Conservation (phyloP, 176 grass and related monocot genomes). For the Bromus sterilis region DNA sequence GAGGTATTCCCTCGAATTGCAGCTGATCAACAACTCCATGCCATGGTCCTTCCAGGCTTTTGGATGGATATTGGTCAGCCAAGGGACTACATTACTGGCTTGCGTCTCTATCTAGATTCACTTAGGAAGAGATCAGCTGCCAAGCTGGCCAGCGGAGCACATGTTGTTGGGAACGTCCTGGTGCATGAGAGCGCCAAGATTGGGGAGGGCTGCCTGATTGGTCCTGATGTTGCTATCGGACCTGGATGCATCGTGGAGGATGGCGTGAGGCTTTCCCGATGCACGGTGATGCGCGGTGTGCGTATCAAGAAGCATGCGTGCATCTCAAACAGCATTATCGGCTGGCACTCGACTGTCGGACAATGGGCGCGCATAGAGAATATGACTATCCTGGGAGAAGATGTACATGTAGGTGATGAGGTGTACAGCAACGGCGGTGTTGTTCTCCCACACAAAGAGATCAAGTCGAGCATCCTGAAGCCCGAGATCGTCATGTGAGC, state of each 20-base stretch:
- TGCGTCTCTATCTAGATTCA: slow-evolving; percentile 77
- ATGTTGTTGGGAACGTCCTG: slow-evolving; percentile 73
- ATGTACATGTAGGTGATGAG: slow-evolving; percentile 85
- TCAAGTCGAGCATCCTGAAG: slow-evolving; percentile 90
- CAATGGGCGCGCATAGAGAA: slow-evolving; percentile 84
- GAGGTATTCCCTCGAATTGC: slow-evolving; percentile 87
- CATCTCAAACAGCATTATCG: slow-evolving; percentile 78
- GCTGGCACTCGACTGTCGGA: slow-evolving; percentile 90
- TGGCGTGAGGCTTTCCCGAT: slow-evolving; percentile 79
- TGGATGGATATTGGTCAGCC: slow-evolving; percentile 98
- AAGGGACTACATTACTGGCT: slow-evolving; percentile 83
- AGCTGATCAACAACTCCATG: slow-evolving; percentile 44
- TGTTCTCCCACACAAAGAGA: slow-evolving; percentile 90
- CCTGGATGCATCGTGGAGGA: slow-evolving; percentile 73
- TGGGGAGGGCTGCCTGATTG: slow-evolving; percentile 86
- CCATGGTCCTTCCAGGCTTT: slow-evolving; percentile 91
- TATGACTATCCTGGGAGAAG: slow-evolving; percentile 87
- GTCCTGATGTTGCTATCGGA: slow-evolving; percentile 83
- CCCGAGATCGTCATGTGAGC: slow-evolving; percentile 97
- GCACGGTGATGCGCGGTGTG: slow-evolving; percentile 68
- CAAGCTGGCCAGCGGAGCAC: slow-evolving; percentile 43
- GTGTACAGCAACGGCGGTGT: slow-evolving; percentile 89
- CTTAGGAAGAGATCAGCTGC: slow-evolving; percentile 60
- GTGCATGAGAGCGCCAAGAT: slow-evolving; percentile 83
- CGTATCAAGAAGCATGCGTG: slow-evolving; percentile 85